Evolutionary conservation across 2,329 filamentous ascomycete species (phyloP).

Genomic region (Aspergillus aculeatus): DNA sequence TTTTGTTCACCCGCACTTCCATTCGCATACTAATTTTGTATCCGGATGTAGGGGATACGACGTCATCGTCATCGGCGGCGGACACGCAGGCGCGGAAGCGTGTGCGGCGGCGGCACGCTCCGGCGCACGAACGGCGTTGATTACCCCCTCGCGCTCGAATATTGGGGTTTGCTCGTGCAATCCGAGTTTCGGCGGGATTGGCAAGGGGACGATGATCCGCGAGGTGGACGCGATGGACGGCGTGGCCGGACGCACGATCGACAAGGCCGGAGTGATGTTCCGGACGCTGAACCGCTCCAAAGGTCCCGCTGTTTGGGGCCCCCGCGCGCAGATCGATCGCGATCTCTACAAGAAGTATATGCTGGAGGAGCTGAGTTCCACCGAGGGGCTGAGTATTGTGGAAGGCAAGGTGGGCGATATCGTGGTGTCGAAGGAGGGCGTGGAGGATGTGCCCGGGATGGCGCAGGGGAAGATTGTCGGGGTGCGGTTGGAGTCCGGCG

Average conservation of each 20-base stretch:
- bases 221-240: slow-evolving; percentile 96
- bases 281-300: slow-evolving; percentile 83
- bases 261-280: slow-evolving; percentile 94
- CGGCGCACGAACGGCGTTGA: slow-evolving; percentile 82
- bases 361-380: slow-evolving; percentile 76
- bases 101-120: slow-evolving; percentile 85
- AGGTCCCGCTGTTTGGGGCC: slow-evolving; percentile 95
- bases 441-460: slow-evolving; percentile 46
- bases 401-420: slow-evolving; percentile 92
- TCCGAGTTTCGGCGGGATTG: slow-evolving; percentile 96
- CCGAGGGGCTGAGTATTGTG: slow-evolving; percentile 76
- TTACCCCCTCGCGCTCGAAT: slow-evolving; percentile 85
- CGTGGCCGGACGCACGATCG: slow-evolving; percentile 80
- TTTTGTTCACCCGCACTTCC: neutral
- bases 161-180: slow-evolving; percentile 96
- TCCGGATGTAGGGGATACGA: slow-evolving; percentile 62
- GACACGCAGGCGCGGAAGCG: slow-evolving; percentile 92
- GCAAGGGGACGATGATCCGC: slow-evolving; percentile 92
- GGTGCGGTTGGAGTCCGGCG: slow-evolving; percentile 81
- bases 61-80: slow-evolving; percentile 92
- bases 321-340: slow-evolving; percentile 92
- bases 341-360: slow-evolving; percentile 86
- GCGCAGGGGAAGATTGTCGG: slow-evolving; percentile 74
- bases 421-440: slow-evolving; percentile 61
- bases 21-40: slow-evolving; percentile 5